Evolutionary conservation across 2,329 filamentous ascomycete species (phyloP).

Genomic region (Rhynchosporium secalis): DNA sequence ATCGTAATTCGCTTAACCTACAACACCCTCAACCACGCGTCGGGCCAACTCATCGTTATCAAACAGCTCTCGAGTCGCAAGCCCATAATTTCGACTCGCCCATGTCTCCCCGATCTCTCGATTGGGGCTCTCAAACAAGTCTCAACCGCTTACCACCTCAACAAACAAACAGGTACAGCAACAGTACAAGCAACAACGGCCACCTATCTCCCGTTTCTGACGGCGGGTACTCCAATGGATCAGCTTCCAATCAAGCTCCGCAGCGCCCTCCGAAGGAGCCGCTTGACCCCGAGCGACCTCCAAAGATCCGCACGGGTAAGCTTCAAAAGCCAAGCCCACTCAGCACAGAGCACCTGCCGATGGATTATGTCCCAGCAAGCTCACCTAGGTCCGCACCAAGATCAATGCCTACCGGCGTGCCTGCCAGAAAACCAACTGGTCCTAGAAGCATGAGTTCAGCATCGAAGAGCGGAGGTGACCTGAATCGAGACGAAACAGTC

Average conservation of each 20-base stretch:
- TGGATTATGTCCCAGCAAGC: slow-evolving; percentile 30
- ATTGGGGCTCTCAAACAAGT: slow-evolving; percentile 64
- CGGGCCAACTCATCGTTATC: slow-evolving; percentile 72
- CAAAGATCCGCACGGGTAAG: slow-evolving; percentile 51
- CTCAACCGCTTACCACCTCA: slow-evolving; percentile 52
- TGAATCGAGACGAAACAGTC: slow-evolving; percentile 35
- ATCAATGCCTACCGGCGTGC: slow-evolving; percentile 35
- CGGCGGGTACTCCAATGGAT: slow-evolving; percentile 34
- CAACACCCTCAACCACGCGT: slow-evolving; percentile 77
- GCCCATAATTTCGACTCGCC: slow-evolving; percentile 65
- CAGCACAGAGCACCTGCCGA: slow-evolving; percentile 51
- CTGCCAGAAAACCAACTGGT: slow-evolving; percentile 40
- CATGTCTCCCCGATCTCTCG: slow-evolving; percentile 59
- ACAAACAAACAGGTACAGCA: slow-evolving; percentile 52
- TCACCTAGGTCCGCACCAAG: slow-evolving; percentile 33
- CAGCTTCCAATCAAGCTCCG: slow-evolving; percentile 46
- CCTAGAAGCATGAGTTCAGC: slow-evolving; percentile 40
- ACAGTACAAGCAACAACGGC: slow-evolving; percentile 35
- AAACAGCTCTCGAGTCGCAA: slow-evolving; percentile 70
- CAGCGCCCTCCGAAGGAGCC: slow-evolving; percentile 65
- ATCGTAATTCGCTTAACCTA: slow-evolving; percentile 77
- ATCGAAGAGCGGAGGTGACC: slow-evolving; percentile 35
- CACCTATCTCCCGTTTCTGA: slow-evolving; percentile 38
- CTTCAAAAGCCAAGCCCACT: slow-evolving; percentile 55
- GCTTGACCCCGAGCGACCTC: slow-evolving; percentile 50